phyloP scores from a whole-genome alignment of 495 filamentous ascomycete species.

The Penicillium waksmanii region DNA sequence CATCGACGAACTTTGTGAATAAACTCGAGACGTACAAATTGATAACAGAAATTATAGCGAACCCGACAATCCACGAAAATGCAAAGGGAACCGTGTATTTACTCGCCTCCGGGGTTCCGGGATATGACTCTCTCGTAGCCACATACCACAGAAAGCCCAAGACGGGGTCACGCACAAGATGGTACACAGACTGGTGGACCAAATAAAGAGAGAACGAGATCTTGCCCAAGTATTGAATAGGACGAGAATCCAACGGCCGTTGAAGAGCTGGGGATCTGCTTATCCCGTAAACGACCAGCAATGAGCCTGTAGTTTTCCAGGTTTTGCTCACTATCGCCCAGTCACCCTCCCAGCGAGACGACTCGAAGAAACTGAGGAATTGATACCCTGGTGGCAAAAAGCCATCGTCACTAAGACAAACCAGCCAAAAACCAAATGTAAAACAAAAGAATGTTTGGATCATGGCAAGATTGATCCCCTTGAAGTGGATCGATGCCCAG shows the following conservation, averaged over 20 bases:
- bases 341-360: constrained; percentile 15
- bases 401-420: constrained; percentile 17
- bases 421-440: constrained; percentile 12
- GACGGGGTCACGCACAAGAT: constrained; percentile 23
- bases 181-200: constrained; percentile 26
- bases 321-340: constrained; percentile 16
- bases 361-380: constrained; percentile 14
- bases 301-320: constrained; percentile 18
- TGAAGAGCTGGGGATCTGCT: constrained; percentile 24
- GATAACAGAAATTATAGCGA: constrained; percentile 8
- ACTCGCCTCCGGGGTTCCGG: constrained; percentile 8
- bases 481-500: constrained; percentile 5
- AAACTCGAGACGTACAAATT: constrained; percentile 15
- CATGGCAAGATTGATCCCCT: constrained; percentile 2
- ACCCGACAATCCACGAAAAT: constrained; percentile 18
- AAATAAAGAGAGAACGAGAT: constrained; percentile 37
- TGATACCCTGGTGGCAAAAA: constrained; percentile 14
- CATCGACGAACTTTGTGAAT: constrained; percentile 17
- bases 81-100: constrained; percentile 15
- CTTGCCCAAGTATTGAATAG: constrained; percentile 30
- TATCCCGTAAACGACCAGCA: constrained; percentile 18
- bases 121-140: constrained; percentile 13
- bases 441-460: constrained; percentile 12
- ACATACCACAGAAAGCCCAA: constrained; percentile 20
- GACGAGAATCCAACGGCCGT: constrained; percentile 21